Conservation (phyloP, 2,329 filamentous ascomycete genomes). For the Diaporthe velutina region DNA sequence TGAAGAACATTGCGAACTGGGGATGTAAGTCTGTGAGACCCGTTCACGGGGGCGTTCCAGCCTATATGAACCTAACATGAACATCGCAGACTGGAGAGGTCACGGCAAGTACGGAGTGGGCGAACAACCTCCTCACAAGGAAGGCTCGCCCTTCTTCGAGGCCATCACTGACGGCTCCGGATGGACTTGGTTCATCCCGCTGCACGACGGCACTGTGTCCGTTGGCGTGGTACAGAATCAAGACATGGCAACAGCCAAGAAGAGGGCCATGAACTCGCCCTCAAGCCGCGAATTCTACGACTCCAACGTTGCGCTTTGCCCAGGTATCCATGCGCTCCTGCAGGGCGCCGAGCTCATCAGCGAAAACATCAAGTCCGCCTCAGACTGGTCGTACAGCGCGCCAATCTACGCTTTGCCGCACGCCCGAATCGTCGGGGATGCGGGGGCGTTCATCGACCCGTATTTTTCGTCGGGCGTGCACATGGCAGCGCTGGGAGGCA, state of each 20-base stretch:
- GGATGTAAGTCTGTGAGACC: constrained; percentile 50
- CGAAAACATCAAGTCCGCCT: constrained; percentile 54
- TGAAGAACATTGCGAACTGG: constrained; percentile 65
- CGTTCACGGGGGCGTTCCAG: not conserved
- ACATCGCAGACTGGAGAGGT: not conserved
- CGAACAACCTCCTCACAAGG: constrained; percentile 44
- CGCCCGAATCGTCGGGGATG: constrained; percentile 59
- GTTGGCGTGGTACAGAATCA: constrained; percentile 59
- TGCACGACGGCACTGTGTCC: constrained; percentile 60
- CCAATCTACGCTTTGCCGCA: constrained; percentile 54
- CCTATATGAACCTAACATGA: not conserved
- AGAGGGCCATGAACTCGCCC: constrained; percentile 45
- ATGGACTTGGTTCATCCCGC: constrained; percentile 64
- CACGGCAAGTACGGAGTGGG: constrained; percentile 48
- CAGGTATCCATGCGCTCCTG: constrained; percentile 49
- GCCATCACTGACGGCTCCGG: constrained; percentile 59
- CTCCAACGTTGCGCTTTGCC: constrained; percentile 50
- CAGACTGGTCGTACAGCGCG: constrained; percentile 63
- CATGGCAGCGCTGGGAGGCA: constrained; percentile 55
- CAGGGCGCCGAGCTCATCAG: constrained; percentile 46
- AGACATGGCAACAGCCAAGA: constrained; percentile 51
- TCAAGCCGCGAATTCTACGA: constrained; percentile 50
- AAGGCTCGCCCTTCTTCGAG: constrained; percentile 58
- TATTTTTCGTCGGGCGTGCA: constrained; percentile 63
- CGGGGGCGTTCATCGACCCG: constrained; percentile 63